Conservation (phyloP, 2,329 filamentous ascomycete species). For the Corynespora cassiicola region DNA sequence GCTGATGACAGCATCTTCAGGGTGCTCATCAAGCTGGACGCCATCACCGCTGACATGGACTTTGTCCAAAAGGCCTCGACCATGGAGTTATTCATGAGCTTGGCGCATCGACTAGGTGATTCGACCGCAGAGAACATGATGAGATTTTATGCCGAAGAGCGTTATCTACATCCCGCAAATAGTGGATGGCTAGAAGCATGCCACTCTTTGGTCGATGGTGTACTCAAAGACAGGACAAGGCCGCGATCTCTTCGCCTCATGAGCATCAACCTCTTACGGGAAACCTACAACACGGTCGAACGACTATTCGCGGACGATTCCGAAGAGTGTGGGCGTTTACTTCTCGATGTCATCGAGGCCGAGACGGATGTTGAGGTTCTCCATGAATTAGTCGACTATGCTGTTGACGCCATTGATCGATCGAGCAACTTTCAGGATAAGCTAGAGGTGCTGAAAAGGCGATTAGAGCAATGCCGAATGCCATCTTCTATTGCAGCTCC, state of each 20-base stretch:
- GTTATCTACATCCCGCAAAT: conserved; percentile 75
- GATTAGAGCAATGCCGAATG: conserved; percentile 28
- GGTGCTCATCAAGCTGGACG: conserved; percentile 35
- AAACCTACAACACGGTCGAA: conserved; percentile 57
- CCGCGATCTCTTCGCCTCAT: conserved; percentile 68
- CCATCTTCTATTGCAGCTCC: conserved; percentile 19
- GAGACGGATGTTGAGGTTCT: conserved; percentile 72
- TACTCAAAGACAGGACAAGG: conserved; percentile 68
- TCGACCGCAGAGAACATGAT: conserved; percentile 69
- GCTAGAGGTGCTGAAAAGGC: conserved; percentile 51
- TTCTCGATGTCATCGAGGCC: conserved; percentile 66
- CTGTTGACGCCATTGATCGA: conserved; percentile 68
- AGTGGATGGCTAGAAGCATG: conserved; percentile 71
- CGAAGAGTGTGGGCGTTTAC: conserved; percentile 65
- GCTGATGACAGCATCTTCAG: conserved; percentile 32
- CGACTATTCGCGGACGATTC: conserved; percentile 65
- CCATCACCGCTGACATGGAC: conserved; percentile 47
- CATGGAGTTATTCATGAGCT: conserved; percentile 69
- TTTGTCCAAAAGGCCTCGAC: conserved; percentile 71
- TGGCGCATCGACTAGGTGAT: conserved; percentile 69
- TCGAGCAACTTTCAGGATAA: conserved; percentile 64
- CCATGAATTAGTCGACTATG: conserved; percentile 68
- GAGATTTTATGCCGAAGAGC: conserved; percentile 71
- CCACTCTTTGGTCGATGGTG: conserved; percentile 64
- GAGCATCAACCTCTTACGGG: conserved; percentile 65